Evolutionary conservation across 1,284 basidiomycete genomes (phyloP).

Genomic region (Flammula alnicola): DNA sequence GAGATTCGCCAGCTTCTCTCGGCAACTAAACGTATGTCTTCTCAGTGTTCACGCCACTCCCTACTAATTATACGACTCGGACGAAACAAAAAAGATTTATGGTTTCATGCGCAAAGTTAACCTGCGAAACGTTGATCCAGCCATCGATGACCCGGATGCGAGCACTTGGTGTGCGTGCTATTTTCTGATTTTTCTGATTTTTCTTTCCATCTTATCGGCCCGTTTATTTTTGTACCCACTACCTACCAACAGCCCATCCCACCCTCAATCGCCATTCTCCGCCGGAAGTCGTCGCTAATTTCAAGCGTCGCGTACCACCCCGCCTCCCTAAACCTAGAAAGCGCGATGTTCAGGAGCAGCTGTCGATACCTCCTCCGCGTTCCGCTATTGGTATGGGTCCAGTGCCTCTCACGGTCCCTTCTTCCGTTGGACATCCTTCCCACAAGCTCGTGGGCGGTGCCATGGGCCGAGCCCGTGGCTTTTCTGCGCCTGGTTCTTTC

Average conservation of each 20-base stretch:
- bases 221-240: conserved; percentile 36
- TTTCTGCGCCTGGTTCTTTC: conserved; percentile 80
- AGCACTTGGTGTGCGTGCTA: conserved; percentile 87
- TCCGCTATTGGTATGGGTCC: conserved; percentile 69
- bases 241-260: conserved; percentile 88
- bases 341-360: conserved; percentile 67
- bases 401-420: conserved; percentile 63
- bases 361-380: conserved; percentile 68
- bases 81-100: conserved; percentile 92
- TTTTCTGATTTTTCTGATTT: too few relatives aligned
- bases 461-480: conserved; percentile 70
- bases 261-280: conserved; percentile 87
- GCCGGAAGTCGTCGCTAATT: conserved; percentile 84
- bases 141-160: conserved; percentile 90
- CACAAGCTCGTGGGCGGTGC: conserved; percentile 42
- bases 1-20: conserved; percentile 91
- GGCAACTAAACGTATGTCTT: conserved; percentile 85
- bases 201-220: conserved; percentile 40
- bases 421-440: conserved; percentile 41
- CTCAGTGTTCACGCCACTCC: conserved; percentile 34
- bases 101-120: conserved; percentile 96
- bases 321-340: conserved; percentile 83
- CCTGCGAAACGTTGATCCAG: conserved; percentile 88
- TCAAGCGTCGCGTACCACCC: conserved; percentile 92
- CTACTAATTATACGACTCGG: conserved; percentile 16